Conservation (phyloP, 2,329 filamentous ascomycete species). For the Aureobasidium uvarum region DNA sequence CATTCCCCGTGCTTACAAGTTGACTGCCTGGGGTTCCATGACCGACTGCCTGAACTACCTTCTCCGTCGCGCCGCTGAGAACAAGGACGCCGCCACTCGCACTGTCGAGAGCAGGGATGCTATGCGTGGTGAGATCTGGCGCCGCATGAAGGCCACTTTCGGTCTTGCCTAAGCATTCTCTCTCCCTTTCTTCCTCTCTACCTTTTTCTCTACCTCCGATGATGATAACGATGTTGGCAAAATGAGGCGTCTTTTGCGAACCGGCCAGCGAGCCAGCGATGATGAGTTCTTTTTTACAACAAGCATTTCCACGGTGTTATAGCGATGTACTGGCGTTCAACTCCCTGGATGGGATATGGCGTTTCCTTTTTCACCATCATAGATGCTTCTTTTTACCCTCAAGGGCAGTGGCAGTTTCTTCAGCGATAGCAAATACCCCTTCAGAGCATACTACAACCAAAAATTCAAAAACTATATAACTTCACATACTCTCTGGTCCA, state of each 20-base stretch:
- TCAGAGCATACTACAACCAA: not conserved
- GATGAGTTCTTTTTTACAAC: not conserved
- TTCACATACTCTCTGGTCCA: not conserved
- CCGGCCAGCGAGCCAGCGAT: constrained; percentile 11
- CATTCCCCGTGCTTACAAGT: constrained; percentile 54
- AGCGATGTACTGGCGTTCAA: constrained; percentile 10
- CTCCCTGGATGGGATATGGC: not conserved
- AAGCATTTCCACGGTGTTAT: constrained; percentile 8
- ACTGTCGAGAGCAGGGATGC: constrained; percentile 54
- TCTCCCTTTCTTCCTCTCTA: too few relatives aligned
- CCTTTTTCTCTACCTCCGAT: not conserved
- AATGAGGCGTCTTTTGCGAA: not conserved
- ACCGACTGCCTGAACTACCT: constrained; percentile 79
- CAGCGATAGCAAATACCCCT: constrained; percentile 9
- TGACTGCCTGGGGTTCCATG: constrained; percentile 57
- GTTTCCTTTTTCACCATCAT: not conserved
- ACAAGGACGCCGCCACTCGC: constrained; percentile 59
- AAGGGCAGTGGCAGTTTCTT: constrained; percentile 13
- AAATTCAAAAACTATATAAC: not conserved
- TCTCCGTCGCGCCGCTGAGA: constrained; percentile 57
- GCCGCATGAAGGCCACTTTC: constrained; percentile 37
- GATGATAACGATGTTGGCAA: constrained; percentile 12
- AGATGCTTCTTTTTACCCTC: constrained; percentile 13
- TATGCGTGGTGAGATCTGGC: constrained; percentile 52
- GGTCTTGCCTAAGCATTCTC: constrained; percentile 12